A percentile compares a stretch with the other conserved stretches of the same genome.
Evolutionary conservation across 495 filamentous ascomycete species (phyloP).

Genomic region (Podospora didyma): DNA sequence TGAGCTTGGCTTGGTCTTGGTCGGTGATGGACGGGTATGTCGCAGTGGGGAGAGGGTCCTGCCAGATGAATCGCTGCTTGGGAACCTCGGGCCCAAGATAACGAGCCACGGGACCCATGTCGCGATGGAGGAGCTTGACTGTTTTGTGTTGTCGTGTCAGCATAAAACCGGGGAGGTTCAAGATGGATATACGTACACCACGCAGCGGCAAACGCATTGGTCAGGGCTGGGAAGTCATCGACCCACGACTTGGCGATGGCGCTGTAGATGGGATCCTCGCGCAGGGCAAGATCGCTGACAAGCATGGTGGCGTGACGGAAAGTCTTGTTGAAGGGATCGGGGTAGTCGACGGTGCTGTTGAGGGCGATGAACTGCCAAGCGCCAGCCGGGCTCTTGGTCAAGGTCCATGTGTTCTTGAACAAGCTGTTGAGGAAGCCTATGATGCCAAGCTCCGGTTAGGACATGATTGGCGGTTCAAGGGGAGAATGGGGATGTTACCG

Average conservation of each 20-base stretch:
- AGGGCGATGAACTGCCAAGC: slow-evolving; percentile 72
- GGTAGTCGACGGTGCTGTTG: slow-evolving; percentile 57
- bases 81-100: slow-evolving; percentile 69
- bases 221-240: slow-evolving; percentile 58
- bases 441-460: too few species aligned
- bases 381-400: slow-evolving; percentile 66
- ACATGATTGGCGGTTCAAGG: too few species aligned
- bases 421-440: slow-evolving; percentile 64
- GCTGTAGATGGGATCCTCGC: slow-evolving; percentile 64
- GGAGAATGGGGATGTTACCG: neutral
- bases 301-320: slow-evolving; percentile 66
- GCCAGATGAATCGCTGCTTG: slow-evolving; percentile 57
- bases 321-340: slow-evolving; percentile 63
- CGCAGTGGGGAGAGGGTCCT: slow-evolving; percentile 59
- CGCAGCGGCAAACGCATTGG: slow-evolving; percentile 60
- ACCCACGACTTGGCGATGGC: slow-evolving; percentile 66
- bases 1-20: slow-evolving; percentile 55
- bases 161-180: neutral
- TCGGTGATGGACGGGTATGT: slow-evolving; percentile 54
- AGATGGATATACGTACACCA: slow-evolving; percentile 42
- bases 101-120: slow-evolving; percentile 62
- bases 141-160: neutral
- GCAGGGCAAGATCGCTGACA: slow-evolving; percentile 68
- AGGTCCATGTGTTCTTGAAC: slow-evolving; percentile 70
- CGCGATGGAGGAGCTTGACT: slow-evolving; percentile 70